Evolutionary conservation across 1,284 basidiomycete species (phyloP).

Genomic region (Spongiforma sp.): DNA sequence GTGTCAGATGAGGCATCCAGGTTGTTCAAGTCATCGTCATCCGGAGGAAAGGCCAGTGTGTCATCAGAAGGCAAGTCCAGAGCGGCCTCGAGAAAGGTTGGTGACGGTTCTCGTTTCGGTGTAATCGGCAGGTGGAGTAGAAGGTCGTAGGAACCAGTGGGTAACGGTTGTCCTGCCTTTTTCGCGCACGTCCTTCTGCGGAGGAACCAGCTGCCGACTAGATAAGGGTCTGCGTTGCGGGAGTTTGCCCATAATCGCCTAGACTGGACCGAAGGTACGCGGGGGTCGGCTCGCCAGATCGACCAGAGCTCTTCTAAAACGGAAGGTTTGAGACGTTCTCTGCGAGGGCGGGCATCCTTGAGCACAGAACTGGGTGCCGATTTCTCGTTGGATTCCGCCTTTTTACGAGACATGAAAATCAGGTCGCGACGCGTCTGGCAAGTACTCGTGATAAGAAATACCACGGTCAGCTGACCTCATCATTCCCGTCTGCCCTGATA

Average conservation of each 20-base stretch:
- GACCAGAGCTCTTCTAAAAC: slow-evolving; percentile 34
- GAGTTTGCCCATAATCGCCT: slow-evolving; percentile 33
- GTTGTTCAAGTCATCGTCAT: slow-evolving; percentile 11
- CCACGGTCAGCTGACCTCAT: no score
- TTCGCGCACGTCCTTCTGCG: slow-evolving; percentile 33
- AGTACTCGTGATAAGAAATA: no score
- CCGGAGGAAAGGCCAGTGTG: slow-evolving; percentile 21
- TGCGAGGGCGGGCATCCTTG: slow-evolving; percentile 3
- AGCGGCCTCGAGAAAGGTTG: slow-evolving; percentile 4
- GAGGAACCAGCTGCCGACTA: slow-evolving; percentile 33
- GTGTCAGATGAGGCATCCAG: slow-evolving; percentile 34
- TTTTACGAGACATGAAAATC: slow-evolving; percentile 19
- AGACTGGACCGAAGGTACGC: slow-evolving; percentile 35
- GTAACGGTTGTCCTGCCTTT: slow-evolving; percentile 25
- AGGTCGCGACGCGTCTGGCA: no score
- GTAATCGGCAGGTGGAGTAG: slow-evolving; percentile 8
- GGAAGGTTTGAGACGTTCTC: slow-evolving; percentile 19
- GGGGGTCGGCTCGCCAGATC: slow-evolving; percentile 35
- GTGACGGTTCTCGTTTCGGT: slow-evolving; percentile 19
- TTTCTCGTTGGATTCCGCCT: slow-evolving; percentile 1
- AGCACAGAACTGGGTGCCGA: not conserved
- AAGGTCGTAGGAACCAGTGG: slow-evolving; percentile 30
- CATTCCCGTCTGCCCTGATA: no score
- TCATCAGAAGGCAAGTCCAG: slow-evolving; percentile 30
- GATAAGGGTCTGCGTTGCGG: slow-evolving; percentile 22